Evolutionary conservation across 306 rosid species (phyloP).

Genomic region (Lupinus albus): DNA sequence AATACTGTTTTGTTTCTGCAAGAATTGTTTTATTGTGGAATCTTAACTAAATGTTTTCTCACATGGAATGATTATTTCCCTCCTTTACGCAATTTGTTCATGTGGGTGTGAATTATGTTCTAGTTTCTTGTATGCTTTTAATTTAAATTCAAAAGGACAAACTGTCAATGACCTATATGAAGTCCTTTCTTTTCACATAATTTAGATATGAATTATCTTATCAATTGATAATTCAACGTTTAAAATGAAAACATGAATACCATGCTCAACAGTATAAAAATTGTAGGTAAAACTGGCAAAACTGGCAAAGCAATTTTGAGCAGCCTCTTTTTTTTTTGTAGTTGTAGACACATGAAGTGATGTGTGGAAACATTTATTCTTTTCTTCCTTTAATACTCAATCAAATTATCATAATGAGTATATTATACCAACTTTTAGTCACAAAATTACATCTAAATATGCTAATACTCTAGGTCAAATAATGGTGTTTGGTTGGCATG

Average conservation of each 20-base stretch:
- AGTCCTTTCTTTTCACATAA: neutral
- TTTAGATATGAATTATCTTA: neutral
- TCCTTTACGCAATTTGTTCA: neutral
- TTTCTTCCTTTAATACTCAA: neutral
- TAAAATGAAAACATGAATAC: slow-evolving; percentile 1
- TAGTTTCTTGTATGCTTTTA: neutral
- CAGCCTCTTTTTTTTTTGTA: neutral
- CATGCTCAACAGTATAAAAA: neutral
- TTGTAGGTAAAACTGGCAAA: neutral
- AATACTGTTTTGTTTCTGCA: no score
- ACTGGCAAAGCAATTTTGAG: neutral
- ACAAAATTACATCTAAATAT: slow-evolving; percentile 22
- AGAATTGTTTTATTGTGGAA: neutral
- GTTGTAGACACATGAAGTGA: slow-evolving; percentile 10
- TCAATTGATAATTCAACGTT: neutral
- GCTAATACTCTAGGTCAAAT: neutral
- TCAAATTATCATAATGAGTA: neutral
- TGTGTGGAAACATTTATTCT: slow-evolving; percentile 2
- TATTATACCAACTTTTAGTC: neutral
- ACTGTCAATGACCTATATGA: neutral
- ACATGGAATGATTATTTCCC: neutral
- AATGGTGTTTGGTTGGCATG: slow-evolving; percentile 14
- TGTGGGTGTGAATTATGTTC: slow-evolving; percentile 14
- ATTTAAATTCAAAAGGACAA: neutral
- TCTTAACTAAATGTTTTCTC: neutral